Conservation (phyloP, 805 yeast genomes). For the Kurtzmaniella cleridarum region DNA sequence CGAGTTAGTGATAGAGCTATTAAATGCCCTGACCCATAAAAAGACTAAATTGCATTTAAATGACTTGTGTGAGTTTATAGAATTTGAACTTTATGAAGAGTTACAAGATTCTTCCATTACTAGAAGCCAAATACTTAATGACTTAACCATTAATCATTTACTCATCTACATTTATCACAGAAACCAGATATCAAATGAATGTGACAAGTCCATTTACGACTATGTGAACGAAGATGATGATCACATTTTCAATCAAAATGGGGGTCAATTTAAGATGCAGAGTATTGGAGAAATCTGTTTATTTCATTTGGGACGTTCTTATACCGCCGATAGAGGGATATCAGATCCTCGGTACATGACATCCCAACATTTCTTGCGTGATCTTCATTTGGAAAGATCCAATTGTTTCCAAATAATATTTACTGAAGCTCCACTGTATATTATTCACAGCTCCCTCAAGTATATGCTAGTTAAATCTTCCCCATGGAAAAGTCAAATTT, state of each 20-base stretch:
- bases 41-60: background rate
- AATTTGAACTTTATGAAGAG: background rate
- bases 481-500: background rate
- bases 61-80: slow-evolving; percentile 1
- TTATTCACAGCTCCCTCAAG: background rate
- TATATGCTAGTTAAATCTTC: slow-evolving; percentile 2
- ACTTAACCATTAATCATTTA: slow-evolving; percentile 3
- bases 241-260: background rate
- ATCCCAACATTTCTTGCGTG: slow-evolving; percentile 1
- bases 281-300: slow-evolving; percentile 2
- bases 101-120: background rate
- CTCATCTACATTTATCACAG: slow-evolving; percentile 1
- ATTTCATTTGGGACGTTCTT: slow-evolving; percentile 4
- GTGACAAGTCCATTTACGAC: too few species aligned
- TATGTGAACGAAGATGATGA: too few species aligned
- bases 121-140: background rate
- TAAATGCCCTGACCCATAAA: background rate
- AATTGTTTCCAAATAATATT: slow-evolving; percentile 3
- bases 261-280: background rate
- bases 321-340: slow-evolving; percentile 2
- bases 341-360: slow-evolving; percentile 5
- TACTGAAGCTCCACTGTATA: background rate
- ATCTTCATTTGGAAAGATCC: slow-evolving; percentile 1
- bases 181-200: too few species aligned
- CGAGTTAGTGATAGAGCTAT: background rate